Percentiles rank a stretch among this genome's conserved stretches.
Conservation (phyloP, 2,329 filamentous ascomycete species). For the Pseudopyricularia cyperi region DNA sequence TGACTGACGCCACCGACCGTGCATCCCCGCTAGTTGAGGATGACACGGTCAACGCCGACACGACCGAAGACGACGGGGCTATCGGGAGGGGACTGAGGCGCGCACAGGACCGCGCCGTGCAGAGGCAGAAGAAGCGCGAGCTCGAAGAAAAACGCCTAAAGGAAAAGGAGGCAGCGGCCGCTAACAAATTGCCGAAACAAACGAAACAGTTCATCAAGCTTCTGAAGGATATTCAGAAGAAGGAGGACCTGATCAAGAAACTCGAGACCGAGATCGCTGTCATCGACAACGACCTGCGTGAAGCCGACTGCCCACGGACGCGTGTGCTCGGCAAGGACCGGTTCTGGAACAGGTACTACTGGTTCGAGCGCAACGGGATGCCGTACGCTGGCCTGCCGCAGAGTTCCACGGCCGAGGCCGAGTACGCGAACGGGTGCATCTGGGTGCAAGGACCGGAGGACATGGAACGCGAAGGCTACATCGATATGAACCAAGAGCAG, state of each 20-base stretch:
- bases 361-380: conserved; percentile 98
- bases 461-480: conserved; percentile 73
- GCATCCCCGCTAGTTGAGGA: conserved; percentile 44
- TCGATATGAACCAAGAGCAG: conserved; percentile 59
- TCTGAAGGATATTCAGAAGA: conserved; percentile 77
- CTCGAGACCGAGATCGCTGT: conserved; percentile 77
- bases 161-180: conserved; percentile 53
- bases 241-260: conserved; percentile 65
- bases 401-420: conserved; percentile 76
- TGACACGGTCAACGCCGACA: conserved; percentile 45
- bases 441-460: conserved; percentile 96
- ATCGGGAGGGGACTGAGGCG: conserved; percentile 44
- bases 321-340: conserved; percentile 84
- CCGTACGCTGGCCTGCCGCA: conserved; percentile 78
- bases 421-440: conserved; percentile 80
- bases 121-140: conserved; percentile 67
- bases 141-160: conserved; percentile 42
- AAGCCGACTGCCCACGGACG: conserved; percentile 85
- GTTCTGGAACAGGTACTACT: conserved; percentile 98
- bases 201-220: conserved; percentile 83
- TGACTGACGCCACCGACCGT: conserved; percentile 52
- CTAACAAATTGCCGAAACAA: conserved; percentile 57
- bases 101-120: conserved; percentile 54
- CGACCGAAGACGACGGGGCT: conserved; percentile 47
- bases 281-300: conserved; percentile 83